phyloP scores from a whole-genome alignment of 495 filamentous ascomycete species.

The Tuber microsphaerosporum region DNA sequence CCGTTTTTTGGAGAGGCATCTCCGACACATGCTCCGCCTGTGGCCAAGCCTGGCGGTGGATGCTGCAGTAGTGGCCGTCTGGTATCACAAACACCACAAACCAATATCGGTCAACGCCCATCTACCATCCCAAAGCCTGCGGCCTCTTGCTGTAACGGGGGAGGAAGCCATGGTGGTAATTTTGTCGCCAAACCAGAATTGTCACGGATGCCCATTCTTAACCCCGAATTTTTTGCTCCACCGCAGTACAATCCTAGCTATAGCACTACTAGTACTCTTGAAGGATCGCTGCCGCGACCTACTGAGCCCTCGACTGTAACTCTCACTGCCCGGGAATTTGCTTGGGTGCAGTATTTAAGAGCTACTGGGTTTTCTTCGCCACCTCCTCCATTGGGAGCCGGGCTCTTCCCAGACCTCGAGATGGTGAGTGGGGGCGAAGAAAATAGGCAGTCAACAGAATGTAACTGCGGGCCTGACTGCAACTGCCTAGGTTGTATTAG shows the following conservation, averaged over 20 bases:
- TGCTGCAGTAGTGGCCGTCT: conserved; percentile 18
- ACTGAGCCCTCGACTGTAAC: conserved; percentile 1
- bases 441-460: conserved; percentile 21
- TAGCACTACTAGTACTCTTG: not conserved
- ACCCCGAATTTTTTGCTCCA: conserved; percentile 13
- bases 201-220: not conserved
- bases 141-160: conserved; percentile 6
- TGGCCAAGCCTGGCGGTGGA: not conserved
- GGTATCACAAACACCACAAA: conserved; percentile 11
- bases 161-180: conserved; percentile 8
- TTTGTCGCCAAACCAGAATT: conserved; percentile 8
- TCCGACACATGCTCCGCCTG: not conserved
- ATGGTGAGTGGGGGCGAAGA: conserved; percentile 4
- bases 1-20: not conserved
- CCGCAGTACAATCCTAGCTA: conserved; percentile 20
- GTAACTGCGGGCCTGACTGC: conserved; percentile 25
- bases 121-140: not conserved
- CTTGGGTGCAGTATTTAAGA: conserved; percentile 31
- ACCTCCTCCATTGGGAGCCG: conserved; percentile 2
- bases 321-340: conserved; percentile 29
- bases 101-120: conserved; percentile 13
- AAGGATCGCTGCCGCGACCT: not conserved
- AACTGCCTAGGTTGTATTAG: conserved; percentile 32
- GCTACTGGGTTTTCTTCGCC: conserved; percentile 25
- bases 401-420: conserved; percentile 1